A percentile compares a stretch with the other conserved stretches of the same genome.
Conservation (phyloP, 306 rosid species). For the Crotalaria pallida region DNA sequence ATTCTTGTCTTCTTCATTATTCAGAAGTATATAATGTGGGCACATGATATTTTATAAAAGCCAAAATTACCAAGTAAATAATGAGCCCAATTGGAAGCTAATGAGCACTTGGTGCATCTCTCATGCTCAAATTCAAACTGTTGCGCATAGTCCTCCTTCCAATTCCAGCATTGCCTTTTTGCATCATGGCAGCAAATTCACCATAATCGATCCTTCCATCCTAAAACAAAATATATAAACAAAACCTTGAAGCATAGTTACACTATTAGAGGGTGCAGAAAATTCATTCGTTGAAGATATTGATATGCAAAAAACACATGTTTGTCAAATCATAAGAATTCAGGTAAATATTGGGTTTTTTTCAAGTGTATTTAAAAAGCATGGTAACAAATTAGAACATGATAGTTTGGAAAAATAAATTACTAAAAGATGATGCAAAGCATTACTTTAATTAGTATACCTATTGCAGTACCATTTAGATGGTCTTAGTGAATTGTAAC, state of each 20-base stretch:
- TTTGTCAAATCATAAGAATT: conserved; percentile 18
- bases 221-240: conserved; percentile 33
- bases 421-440: not conserved
- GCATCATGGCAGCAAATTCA: conserved; percentile 97
- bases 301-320: not conserved
- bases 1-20: conserved; percentile 1
- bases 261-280: not conserved
- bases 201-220: conserved; percentile 95
- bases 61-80: conserved; percentile 43
- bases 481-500: not conserved
- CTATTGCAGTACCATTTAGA: not conserved
- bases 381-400: not conserved
- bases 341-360: too few relatives aligned
- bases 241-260: conserved; percentile 22
- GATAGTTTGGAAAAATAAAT: not conserved
- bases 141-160: conserved; percentile 96
- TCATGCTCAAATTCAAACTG: conserved; percentile 89
- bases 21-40: conserved; percentile 4
- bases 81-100: conserved; percentile 39
- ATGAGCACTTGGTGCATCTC: conserved; percentile 69
- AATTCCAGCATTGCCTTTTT: conserved; percentile 76
- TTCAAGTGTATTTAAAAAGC: not conserved
- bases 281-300: conserved; percentile 1
- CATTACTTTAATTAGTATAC: not conserved
- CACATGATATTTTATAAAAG: conserved; percentile 1